Conservation (phyloP, 208 protist genomes). For the Angomonas deanei region DNA sequence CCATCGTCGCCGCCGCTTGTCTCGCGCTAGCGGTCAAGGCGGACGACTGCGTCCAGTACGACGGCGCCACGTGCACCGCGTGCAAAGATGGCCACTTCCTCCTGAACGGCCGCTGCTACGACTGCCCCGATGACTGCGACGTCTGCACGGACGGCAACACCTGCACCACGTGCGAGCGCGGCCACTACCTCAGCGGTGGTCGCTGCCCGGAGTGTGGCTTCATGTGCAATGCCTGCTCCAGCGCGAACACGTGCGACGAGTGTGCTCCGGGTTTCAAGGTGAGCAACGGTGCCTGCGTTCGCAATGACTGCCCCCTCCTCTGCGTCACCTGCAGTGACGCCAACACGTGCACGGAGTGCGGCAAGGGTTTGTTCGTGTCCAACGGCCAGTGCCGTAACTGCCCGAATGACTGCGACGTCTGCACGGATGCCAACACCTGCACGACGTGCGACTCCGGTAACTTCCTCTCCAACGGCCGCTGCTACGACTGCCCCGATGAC, state of each 20-base stretch:
- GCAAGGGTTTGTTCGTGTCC: not conserved
- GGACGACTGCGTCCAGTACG: not conserved
- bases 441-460: not conserved
- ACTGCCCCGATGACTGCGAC: not conserved
- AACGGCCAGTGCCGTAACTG: not conserved
- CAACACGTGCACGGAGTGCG: not conserved
- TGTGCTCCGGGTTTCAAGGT: not conserved
- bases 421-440: not conserved
- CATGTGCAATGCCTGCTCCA: not conserved
- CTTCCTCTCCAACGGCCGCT: constrained; percentile 1
- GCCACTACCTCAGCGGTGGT: not conserved
- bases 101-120: too few species aligned
- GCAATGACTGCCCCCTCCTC: not conserved
- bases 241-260: not conserved
- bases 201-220: not conserved
- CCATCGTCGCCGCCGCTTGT: not conserved
- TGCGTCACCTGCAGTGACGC: not conserved
- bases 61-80: not conserved
- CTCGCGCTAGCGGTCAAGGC: not conserved
- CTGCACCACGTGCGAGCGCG: not conserved
- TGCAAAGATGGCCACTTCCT: too few species aligned
- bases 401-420: not conserved
- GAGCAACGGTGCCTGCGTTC: too few species aligned
- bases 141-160: not conserved
- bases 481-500: constrained; percentile 1